Conservation (phyloP, 306 rosid genomes). For the Vicia sativa region DNA sequence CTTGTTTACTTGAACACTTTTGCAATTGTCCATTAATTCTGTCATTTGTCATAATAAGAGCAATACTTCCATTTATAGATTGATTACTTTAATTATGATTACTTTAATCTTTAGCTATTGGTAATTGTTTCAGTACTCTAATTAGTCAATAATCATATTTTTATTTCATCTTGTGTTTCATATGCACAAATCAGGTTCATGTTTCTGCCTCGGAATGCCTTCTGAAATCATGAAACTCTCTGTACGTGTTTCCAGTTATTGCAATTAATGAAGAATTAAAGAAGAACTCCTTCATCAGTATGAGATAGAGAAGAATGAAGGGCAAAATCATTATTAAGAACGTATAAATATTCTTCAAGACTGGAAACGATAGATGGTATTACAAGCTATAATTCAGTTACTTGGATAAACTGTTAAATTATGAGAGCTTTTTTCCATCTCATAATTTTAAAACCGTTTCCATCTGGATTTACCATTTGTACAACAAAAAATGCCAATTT, state of each 20-base stretch:
- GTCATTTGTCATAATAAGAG: neutral
- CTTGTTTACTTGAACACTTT: slow-evolving; percentile 25
- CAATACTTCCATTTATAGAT: neutral
- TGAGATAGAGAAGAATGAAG: slow-evolving; percentile 73
- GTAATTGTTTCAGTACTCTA: slow-evolving; percentile 6
- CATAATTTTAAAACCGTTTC: neutral
- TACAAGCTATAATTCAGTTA: neutral
- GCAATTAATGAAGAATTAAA: slow-evolving; percentile 45
- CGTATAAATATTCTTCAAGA: slow-evolving; percentile 56
- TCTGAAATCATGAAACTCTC: slow-evolving; percentile 60
- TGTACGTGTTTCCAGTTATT: slow-evolving; percentile 39
- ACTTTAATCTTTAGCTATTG: slow-evolving; percentile 1
- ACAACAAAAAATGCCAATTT: neutral
- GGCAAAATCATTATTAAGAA: slow-evolving; percentile 67
- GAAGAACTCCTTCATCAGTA: slow-evolving; percentile 64
- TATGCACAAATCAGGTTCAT: slow-evolving; percentile 67
- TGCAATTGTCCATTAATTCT: neutral
- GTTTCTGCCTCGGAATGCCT: slow-evolving; percentile 83
- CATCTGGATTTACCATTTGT: neutral
- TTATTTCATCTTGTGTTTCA: slow-evolving; percentile 22
- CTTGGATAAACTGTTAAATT: neutral
- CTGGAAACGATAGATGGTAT: slow-evolving; percentile 38
- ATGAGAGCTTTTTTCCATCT: neutral
- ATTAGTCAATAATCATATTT: slow-evolving; percentile 1
- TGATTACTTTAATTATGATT: too few species aligned